A percentile compares a stretch with the other conserved stretches of the same genome.
These are phyloP conservation scores for Clitocybe nebularis DNA, from an alignment of 1,284 basidiomycete genomes.

Conservation along the genomic window DNA sequence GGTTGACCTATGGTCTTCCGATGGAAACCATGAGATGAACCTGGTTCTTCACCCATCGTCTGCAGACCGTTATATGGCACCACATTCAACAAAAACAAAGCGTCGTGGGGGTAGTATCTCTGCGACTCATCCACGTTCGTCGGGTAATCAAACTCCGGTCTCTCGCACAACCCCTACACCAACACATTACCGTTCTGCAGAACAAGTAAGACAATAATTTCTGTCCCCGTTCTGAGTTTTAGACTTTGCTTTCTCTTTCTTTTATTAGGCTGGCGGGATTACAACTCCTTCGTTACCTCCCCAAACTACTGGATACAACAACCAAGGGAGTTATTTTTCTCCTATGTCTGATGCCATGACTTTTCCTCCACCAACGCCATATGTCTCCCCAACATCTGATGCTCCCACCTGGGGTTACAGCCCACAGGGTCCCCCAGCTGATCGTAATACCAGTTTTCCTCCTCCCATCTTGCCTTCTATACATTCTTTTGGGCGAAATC, in stretches of 20 bases:
- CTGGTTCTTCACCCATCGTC: constrained; percentile 83
- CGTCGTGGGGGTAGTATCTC: constrained; percentile 41
- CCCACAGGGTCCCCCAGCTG: constrained; percentile 36
- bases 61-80: constrained; percentile 62
- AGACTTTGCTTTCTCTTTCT: constrained; percentile 5
- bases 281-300: constrained; percentile 35
- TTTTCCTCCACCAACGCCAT: constrained; percentile 31
- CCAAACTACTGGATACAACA: constrained; percentile 35
- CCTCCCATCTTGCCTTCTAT: constrained; percentile 48
- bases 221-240: constrained; percentile 5
- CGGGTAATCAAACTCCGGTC: constrained; percentile 39
- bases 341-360: constrained; percentile 26
- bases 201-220: constrained; percentile 31
- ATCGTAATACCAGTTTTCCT: constrained; percentile 48
- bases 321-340: constrained; percentile 42
- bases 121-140: constrained; percentile 31
- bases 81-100: constrained; percentile 49
- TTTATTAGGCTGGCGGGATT: constrained; percentile 21
- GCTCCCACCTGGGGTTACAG: constrained; percentile 54
- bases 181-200: constrained; percentile 33
- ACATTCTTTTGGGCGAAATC: constrained; percentile 38
- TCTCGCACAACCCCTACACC: constrained; percentile 36
- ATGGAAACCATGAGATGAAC: constrained; percentile 78
- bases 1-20: constrained; percentile 84
- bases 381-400: constrained; percentile 30